Evolutionary conservation across 176 grass and related monocot species (phyloP).

Genomic region (Bothriochloa decipiens): DNA sequence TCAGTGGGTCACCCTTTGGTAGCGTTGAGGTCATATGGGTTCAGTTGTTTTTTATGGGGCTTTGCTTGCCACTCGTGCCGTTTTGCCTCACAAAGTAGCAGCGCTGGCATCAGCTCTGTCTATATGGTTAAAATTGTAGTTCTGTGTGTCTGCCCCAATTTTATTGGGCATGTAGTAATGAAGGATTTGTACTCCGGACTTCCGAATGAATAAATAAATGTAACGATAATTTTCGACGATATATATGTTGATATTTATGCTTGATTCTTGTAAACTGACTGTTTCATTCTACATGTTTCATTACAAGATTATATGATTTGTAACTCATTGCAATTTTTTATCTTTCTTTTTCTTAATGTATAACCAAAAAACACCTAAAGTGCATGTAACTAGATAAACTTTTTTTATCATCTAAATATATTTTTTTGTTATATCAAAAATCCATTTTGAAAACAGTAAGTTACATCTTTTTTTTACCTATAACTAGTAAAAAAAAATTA

Average conservation of each 20-base stretch:
- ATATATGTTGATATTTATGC: neutral
- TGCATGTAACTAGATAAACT: too few species aligned
- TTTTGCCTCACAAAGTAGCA: neutral
- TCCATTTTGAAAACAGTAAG: too few species aligned
- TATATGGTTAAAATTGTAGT: neutral
- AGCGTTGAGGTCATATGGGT: neutral
- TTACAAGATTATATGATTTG: neutral
- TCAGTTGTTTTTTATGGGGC: slow-evolving; percentile 10
- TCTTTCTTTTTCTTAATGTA: neutral
- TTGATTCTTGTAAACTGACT: slow-evolving; percentile 7
- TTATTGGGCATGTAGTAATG: neutral
- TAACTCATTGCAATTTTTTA: neutral
- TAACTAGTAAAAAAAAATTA: too few species aligned
- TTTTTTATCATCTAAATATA: too few species aligned
- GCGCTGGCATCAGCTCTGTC: neutral
- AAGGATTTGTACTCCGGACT: neutral
- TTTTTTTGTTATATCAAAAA: too few species aligned
- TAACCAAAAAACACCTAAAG: too few species aligned
- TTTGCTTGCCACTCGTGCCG: neutral
- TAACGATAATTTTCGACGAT: neutral
- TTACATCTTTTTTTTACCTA: too few species aligned
- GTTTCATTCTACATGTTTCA: neutral
- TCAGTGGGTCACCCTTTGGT: slow-evolving; percentile 18
- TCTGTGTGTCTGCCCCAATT: slow-evolving; percentile 7
- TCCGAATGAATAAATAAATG: slow-evolving; percentile 17